These are phyloP conservation scores for Fusarium austroafricanum DNA, from an alignment of 2,329 filamentous ascomycete species.

Conservation along the genomic window DNA sequence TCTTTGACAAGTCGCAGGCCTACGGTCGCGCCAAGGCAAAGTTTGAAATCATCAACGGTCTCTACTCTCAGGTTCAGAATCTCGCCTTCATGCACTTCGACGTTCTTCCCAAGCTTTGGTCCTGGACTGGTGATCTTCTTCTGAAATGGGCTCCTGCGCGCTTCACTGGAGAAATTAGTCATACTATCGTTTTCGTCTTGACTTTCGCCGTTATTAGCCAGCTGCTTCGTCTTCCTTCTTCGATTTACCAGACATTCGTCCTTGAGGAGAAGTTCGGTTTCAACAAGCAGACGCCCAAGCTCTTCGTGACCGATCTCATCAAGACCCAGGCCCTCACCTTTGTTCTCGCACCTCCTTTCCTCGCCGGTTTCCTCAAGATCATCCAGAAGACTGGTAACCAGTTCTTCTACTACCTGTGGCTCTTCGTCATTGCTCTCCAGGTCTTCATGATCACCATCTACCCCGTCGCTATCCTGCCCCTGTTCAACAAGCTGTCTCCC, in stretches of 20 bases:
- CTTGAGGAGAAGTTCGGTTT: slow-evolving; percentile 98
- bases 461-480: slow-evolving; percentile 89
- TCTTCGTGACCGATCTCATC: slow-evolving; percentile 91
- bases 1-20: slow-evolving; percentile 94
- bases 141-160: slow-evolving; percentile 78
- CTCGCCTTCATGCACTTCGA: slow-evolving; percentile 90
- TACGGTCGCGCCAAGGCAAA: slow-evolving; percentile 97
- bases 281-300: slow-evolving; percentile 94
- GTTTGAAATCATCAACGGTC: slow-evolving; percentile 82
- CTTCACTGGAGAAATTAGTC: slow-evolving; percentile 92
- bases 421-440: slow-evolving; percentile 90
- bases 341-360: slow-evolving; percentile 84
- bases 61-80: slow-evolving; percentile 90
- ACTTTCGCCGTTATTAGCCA: slow-evolving; percentile 86
- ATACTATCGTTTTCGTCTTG: slow-evolving; percentile 93
- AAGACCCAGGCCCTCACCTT: slow-evolving; percentile 88
- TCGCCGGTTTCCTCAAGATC: slow-evolving; percentile 92
- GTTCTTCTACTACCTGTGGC: slow-evolving; percentile 99
- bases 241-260: slow-evolving; percentile 94
- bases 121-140: slow-evolving; percentile 79
- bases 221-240: slow-evolving; percentile 80
- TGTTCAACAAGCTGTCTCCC: slow-evolving; percentile 98
- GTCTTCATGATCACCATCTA: slow-evolving; percentile 97
- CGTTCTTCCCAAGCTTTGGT: slow-evolving; percentile 91
- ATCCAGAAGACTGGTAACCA: slow-evolving; percentile 91